Base-by-base conservation (phyloP, 306 rosid species). In the Comarum palustre region DNA sequence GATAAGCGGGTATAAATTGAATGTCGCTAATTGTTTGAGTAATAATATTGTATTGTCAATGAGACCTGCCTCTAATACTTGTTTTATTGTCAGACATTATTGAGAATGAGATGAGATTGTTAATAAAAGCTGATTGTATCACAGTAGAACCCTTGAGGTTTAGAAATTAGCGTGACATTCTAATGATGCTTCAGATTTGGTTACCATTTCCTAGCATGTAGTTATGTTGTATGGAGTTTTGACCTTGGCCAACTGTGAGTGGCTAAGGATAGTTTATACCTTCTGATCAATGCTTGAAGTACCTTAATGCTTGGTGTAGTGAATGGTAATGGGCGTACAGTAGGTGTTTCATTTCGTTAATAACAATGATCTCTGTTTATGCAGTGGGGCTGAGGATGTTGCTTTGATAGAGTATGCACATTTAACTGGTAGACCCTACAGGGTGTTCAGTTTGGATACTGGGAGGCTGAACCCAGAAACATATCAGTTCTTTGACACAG, bases 341-440 rank as follows among this genome's bases (percentile, higher is more conserved):
- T n/a, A 13, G 24, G 3, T 48, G 38, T 55, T 57, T 39, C 46
- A 22, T 1, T 58, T 10, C 2, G 5, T 41, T 60, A 75, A 36
- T 87, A 78, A 88, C 24, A 5, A 24, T 16, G 20, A 7, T 25
- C 48, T 75, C 69, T 74, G 75, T 66, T 71, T 72, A 71, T 80
- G 82, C 93, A 94, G 99, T 81, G 97, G 99, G 24, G 97, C 99
- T 55, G 99, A 94, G 85, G 99, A 94, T 81, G 96, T 94, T 74
- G 96, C 90, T 62, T 75, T 94, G 79, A 91, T 94, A 10, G 99
- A 94, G 89, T 94, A 94, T 15, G 99, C 99, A 0, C 96, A 75
- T 77, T 83, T 94, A 80, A 94, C 99, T 11, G 99, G 99, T 25
- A 85, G 96, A 60, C 91, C 98, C 27, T 90, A 71, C 57, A 81